These are phyloP conservation scores for Fonsecaea nubica DNA, from an alignment of 2,329 filamentous ascomycete genomes.

Conservation along the genomic window DNA sequence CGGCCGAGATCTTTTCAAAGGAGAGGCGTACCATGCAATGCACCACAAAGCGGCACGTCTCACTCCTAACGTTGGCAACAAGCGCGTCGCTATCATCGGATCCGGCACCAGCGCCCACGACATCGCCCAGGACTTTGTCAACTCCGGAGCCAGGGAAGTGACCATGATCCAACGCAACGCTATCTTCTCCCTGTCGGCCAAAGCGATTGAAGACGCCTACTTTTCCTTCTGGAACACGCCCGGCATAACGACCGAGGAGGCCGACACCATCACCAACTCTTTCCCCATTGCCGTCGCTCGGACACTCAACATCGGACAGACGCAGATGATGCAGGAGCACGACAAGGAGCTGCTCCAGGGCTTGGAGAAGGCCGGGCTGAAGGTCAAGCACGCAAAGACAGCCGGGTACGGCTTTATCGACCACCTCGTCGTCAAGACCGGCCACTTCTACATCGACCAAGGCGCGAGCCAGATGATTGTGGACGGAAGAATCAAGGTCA, in stretches of 20 bases:
- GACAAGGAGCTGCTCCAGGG: slow-evolving; percentile 55
- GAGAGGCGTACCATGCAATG: slow-evolving; percentile 45
- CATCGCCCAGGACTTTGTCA: slow-evolving; percentile 53
- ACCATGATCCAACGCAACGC: slow-evolving; percentile 58
- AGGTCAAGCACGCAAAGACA: slow-evolving; percentile 49
- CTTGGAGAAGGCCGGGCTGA: slow-evolving; percentile 56
- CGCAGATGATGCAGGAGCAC: slow-evolving; percentile 47
- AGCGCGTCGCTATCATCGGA: slow-evolving; percentile 56
- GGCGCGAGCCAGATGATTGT: slow-evolving; percentile 59
- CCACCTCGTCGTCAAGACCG: slow-evolving; percentile 57
- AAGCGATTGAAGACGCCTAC: slow-evolving; percentile 50
- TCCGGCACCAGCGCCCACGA: slow-evolving; percentile 57
- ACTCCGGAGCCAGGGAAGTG: slow-evolving; percentile 56
- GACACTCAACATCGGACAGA: slow-evolving; percentile 52
- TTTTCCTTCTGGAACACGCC: slow-evolving; percentile 59
- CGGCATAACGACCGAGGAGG: slow-evolving; percentile 56
- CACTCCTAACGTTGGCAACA: slow-evolving; percentile 42
- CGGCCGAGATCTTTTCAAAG: slow-evolving; percentile 51
- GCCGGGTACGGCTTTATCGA: slow-evolving; percentile 50
- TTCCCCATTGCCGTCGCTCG: slow-evolving; percentile 57
- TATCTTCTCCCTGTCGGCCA: slow-evolving; percentile 19
- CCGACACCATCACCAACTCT: slow-evolving; percentile 56
- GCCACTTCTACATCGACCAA: slow-evolving; percentile 64
- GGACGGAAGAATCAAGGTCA: slow-evolving; percentile 67
- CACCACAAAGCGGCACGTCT: slow-evolving; percentile 53